phyloP scores from a whole-genome alignment of 2,329 filamentous ascomycete genomes.

The Fusarium acutatum region DNA sequence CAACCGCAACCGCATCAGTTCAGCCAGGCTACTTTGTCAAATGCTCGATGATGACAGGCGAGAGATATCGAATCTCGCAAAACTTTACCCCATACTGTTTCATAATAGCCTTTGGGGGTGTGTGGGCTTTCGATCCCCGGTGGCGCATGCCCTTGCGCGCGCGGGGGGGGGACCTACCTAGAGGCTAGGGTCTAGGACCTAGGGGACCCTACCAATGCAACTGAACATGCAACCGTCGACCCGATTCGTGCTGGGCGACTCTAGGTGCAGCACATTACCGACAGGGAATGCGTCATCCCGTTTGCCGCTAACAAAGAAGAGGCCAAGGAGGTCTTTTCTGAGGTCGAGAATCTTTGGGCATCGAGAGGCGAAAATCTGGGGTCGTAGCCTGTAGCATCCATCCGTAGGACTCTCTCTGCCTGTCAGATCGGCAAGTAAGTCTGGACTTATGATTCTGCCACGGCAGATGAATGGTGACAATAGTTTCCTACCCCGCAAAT shows the following conservation, averaged over 20 bases:
- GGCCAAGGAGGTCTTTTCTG: neutral
- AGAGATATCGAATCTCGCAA: conserved; percentile 38
- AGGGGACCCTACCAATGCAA: conserved; percentile 16
- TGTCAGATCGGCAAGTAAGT: conserved; percentile 10
- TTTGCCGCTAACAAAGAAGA: conserved; percentile 16
- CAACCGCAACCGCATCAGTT: neutral
- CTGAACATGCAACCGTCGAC: neutral
- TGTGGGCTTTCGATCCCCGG: conserved; percentile 14
- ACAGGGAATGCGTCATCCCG: conserved; percentile 44
- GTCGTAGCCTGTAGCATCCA: neutral
- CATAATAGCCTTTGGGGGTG: conserved; percentile 38
- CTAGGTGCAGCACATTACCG: conserved; percentile 34
- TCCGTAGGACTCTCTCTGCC: neutral
- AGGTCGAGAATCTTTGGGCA: neutral
- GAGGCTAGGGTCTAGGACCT: neutral
- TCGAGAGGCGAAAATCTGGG: conserved; percentile 20
- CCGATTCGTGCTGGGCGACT: conserved; percentile 31
- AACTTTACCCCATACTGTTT: conserved; percentile 44
- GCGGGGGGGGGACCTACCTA: neutral
- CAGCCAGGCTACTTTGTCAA: neutral
- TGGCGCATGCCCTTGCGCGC: neutral
- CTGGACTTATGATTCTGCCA: neutral
- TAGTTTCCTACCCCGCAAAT: conserved; percentile 31
- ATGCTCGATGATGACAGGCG: conserved; percentile 35
- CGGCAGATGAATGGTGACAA: conserved; percentile 7